phyloP scores from a whole-genome alignment of 257 asterid species.

The Mentha longifolia region DNA sequence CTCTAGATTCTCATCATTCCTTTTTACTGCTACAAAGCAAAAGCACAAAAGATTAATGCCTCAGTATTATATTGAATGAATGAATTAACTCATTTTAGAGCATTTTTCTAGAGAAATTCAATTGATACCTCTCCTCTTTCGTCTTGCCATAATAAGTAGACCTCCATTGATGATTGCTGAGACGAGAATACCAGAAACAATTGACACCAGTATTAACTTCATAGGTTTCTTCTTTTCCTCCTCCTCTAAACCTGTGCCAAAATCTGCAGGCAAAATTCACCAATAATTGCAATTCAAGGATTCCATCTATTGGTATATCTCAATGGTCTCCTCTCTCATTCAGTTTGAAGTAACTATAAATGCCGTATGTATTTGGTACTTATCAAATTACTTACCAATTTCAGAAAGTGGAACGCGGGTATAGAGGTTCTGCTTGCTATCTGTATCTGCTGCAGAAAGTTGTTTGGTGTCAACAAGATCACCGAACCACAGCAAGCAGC shows the following conservation, averaged over 20 bases:
- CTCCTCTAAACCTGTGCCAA: not conserved
- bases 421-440: not conserved
- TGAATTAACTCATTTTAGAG: too few relatives aligned
- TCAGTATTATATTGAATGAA: too few relatives aligned
- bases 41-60: not conserved
- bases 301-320: too few relatives aligned
- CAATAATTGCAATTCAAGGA: too few relatives aligned
- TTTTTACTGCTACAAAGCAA: slow-evolving; percentile 10
- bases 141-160: slow-evolving; percentile 9
- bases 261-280: not conserved
- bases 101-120: too few relatives aligned
- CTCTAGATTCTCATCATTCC: slow-evolving; percentile 31
- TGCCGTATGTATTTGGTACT: too few relatives aligned
- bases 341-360: too few relatives aligned
- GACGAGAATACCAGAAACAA: slow-evolving; percentile 30
- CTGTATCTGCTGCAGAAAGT: not conserved
- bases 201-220: slow-evolving; percentile 21
- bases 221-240: too few relatives aligned
- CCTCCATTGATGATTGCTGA: slow-evolving; percentile 19
- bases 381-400: too few relatives aligned
- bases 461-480: slow-evolving; percentile 30
- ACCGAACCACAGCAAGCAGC: slow-evolving; percentile 39
- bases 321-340: too few relatives aligned
- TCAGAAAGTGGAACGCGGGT: too few relatives aligned
- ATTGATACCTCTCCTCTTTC: slow-evolving; percentile 27